Percentiles rank a stretch among this genome's conserved stretches.
These are phyloP conservation scores for Ganoderma multipileum DNA, from an alignment of 1,284 basidiomycete species.

Conservation along the genomic window DNA sequence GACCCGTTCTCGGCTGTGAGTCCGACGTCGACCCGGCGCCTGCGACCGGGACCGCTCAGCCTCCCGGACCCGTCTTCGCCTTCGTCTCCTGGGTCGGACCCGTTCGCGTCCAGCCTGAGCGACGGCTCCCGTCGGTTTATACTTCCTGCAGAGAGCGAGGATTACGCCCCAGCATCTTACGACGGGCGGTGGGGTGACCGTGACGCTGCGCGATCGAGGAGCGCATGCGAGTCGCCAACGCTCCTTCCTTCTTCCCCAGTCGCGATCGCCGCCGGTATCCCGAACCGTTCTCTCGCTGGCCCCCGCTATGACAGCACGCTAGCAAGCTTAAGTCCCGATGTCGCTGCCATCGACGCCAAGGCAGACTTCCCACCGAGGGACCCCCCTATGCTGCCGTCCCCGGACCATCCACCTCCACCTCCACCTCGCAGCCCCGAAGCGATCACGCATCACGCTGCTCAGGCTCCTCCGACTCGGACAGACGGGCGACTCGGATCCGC, in stretches of 20 bases:
- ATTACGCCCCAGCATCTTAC: neutral
- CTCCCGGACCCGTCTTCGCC: neutral
- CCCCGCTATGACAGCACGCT: no score
- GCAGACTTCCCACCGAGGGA: neutral
- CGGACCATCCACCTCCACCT: no score
- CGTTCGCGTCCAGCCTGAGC: no score
- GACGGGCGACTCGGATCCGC: no score
- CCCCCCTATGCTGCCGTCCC: neutral
- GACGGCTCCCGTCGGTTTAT: neutral
- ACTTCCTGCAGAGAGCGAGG: neutral
- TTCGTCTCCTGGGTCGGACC: neutral
- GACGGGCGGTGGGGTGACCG: neutral
- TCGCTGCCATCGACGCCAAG: neutral
- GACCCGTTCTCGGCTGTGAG: neutral
- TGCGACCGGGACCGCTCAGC: neutral
- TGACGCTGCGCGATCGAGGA: neutral
- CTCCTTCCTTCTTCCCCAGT: neutral
- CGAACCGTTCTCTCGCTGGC: neutral
- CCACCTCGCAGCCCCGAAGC: neutral
- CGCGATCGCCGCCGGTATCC: neutral
- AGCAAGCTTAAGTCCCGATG: neutral
- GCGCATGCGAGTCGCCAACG: no score
- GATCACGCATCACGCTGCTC: neutral
- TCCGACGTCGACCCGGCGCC: neutral
- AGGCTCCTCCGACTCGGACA: neutral